Percentiles rank a stretch among this genome's conserved stretches.
Conservation (phyloP, 176 grass and related monocot genomes). For the Secale cereale region DNA sequence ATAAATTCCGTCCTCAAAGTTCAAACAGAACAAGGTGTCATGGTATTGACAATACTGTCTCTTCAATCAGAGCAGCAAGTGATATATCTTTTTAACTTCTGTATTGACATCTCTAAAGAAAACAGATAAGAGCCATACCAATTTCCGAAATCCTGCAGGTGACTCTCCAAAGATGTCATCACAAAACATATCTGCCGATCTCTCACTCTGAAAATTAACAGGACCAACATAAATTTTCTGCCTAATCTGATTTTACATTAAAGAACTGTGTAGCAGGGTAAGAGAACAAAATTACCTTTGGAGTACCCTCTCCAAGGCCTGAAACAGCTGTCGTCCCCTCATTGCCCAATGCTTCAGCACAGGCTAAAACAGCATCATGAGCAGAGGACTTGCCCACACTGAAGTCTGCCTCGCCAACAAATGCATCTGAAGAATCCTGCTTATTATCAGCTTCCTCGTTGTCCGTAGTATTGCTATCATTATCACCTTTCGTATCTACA, state of each 20-base stretch:
- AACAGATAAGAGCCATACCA: conserved; percentile 38
- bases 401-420: conserved; percentile 56
- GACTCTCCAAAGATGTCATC: conserved; percentile 99
- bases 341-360: conserved; percentile 17
- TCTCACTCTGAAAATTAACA: conserved; percentile 76
- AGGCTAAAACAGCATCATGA: conserved; percentile 31
- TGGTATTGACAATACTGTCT: background rate
- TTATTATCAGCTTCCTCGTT: conserved; percentile 47
- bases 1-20: conserved; percentile 5
- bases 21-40: background rate
- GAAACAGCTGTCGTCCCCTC: conserved; percentile 32
- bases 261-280: conserved; percentile 17
- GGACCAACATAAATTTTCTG: conserved; percentile 17
- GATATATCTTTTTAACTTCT: background rate
- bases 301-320: conserved; percentile 87
- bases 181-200: conserved; percentile 86
- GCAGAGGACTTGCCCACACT: conserved; percentile 66
- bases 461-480: conserved; percentile 10
- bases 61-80: background rate
- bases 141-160: conserved; percentile 69
- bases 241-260: conserved; percentile 23
- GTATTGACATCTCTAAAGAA: background rate
- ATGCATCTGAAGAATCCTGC: conserved; percentile 51
- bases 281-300: conserved; percentile 60
- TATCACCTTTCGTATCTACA: conserved; percentile 31